Base-by-base conservation (phyloP, 148 eudicot genomes). In the Salicornia ramosissima region DNA sequence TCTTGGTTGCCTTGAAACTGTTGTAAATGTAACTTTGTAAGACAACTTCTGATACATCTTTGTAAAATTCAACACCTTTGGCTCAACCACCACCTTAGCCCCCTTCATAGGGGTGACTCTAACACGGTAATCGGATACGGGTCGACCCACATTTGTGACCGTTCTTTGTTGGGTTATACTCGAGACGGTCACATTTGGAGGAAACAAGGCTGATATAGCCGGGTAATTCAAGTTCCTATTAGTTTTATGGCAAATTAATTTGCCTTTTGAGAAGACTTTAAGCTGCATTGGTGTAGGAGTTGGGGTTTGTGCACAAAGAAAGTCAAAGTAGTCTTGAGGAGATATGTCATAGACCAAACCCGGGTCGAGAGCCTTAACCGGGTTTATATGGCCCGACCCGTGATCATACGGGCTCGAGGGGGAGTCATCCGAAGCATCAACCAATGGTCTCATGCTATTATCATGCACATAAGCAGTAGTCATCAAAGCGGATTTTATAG, bases 311-410 rank as follows among this genome's bases (percentile, higher is more conserved):
- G 88, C 77, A 73, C 98, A 93, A 21, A 93, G 75, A 76, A 93
- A 93, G 10, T 93, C 90, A 31, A 88, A 93, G 78, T 93, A 93
- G 0, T 90, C 90, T 22, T 88, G 87, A 10, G 88, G 74, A 4
- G 52, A 61, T 10, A 86, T 86, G 77, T 93, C 98, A 16, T 93
- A 93, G 24, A 93, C 73, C 69, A 93, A 64, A 21, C 98, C 98
- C 0, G 98, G 98, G 74, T 90, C 78, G 2, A 90, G 86, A 21
- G 96, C 98, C 70, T 79, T 80, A 21, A 74, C 34, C 7, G 98
- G 98, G 42, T 85, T 80, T 42, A 93, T 88, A 70, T 93, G 98
- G 11, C 98, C 98, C 13, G 98, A 87, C 33, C 98, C 98, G 46
- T 90, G 95, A 65, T 84, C 94, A 57, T 78, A 93, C 0, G 89